Evolutionary conservation across 352 stramenopile genomes (phyloP), one percentile per base, ranked within the genome.

Genomic region (Phytophthora syringae): DNA sequence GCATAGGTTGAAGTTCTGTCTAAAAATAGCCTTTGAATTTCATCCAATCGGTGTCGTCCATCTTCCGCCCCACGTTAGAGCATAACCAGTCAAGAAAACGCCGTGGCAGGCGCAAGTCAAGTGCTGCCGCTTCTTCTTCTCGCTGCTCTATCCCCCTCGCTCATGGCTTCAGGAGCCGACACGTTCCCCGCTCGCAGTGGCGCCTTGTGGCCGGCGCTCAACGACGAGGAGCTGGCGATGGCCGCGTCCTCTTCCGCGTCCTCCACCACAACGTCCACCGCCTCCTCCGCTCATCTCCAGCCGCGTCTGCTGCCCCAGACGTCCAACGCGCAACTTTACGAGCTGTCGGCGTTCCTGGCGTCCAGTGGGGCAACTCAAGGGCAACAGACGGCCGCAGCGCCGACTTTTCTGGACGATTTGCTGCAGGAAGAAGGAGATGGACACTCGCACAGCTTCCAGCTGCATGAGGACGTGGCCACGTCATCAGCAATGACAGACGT

Each of bases 341-440:
- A 80, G 15, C 45, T 80, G 16, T 73, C 69, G 24, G 60, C 60
- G n/a, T 78, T 80, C 37, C 45, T 80, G 18, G 63, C 66, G 7
- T 64, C 57, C 2, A 34, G 57, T 39, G 16, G 37, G 7, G 44
- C 56, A 39, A 34, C 44, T 60, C 42, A 12, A 13, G 39, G 37
- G 15, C 12, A 44, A 7, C 54, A 37, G 22, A 7, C 44, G 7
- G 16, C 10, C 13, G 27, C 51, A 1, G 34, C 48, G 2, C 62
- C 64, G 40, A 82, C 68, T 27, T 82, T 84, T 49, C 64, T 87
- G 49, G 78, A 87, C 52, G 78, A 87, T 43, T 54, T 87, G 32
- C 37, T 85, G 21, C 59, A 52, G 7, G 70, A 82, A 36, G 75
- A 80, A 15, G 59, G 47, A 22, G 65, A 73, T 5, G 22, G 7